Evolutionary conservation across 2,329 filamentous ascomycete genomes (phyloP).

Genomic region (Neofusicoccum ribis): DNA sequence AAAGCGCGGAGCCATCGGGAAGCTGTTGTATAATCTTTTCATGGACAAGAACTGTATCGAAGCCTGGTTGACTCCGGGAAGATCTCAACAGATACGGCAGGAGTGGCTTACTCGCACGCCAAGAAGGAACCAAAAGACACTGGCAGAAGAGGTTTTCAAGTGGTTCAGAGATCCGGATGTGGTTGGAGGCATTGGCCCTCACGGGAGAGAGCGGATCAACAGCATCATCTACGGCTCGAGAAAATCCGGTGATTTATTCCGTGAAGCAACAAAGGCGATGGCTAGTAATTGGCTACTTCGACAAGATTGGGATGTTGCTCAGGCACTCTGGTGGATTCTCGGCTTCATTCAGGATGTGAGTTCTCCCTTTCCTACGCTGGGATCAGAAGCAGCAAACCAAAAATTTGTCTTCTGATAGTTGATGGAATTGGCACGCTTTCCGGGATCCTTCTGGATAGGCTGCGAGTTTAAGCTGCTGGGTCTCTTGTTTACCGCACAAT

Average conservation of each 20-base stretch:
- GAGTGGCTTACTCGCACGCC: neutral
- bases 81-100: neutral
- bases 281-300: neutral
- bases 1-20: neutral
- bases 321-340: neutral
- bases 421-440: too few relatives aligned
- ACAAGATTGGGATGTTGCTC: neutral
- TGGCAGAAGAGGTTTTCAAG: neutral
- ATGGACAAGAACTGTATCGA: neutral
- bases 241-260: neutral
- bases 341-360: neutral
- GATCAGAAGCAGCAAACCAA: too few relatives aligned
- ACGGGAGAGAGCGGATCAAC: neutral
- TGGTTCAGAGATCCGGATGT: constrained; percentile 7
- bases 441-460: too few relatives aligned
- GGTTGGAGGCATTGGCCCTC: neutral
- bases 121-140: neutral
- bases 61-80: neutral
- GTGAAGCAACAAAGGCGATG: neutral
- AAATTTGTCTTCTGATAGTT: too few relatives aligned
- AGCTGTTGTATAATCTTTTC: neutral
- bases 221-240: neutral
- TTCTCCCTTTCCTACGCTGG: neutral
- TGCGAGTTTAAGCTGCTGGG: too few relatives aligned
- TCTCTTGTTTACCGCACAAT: too few relatives aligned